phyloP scores from a whole-genome alignment of 78 protist genomes.

The Chrysochromulina parva region DNA sequence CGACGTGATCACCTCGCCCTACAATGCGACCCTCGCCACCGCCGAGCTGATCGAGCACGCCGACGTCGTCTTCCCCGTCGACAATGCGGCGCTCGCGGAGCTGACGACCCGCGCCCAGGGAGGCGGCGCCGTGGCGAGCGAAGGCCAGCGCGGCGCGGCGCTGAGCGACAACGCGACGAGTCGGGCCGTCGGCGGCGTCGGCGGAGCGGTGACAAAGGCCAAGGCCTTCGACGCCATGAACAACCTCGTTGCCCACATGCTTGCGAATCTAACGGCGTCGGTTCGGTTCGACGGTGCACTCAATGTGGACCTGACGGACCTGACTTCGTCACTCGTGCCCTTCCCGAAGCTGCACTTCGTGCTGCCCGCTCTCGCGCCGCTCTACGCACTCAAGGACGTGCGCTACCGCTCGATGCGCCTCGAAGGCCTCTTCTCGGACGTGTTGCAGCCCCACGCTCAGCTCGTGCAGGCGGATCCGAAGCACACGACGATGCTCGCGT shows the following conservation, averaged over 20 bases:
- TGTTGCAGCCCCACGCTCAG: constrained; percentile 48
- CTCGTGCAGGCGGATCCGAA: constrained; percentile 37
- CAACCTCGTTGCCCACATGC: constrained; percentile 66
- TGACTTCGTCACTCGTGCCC: constrained; percentile 83
- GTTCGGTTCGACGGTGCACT: constrained; percentile 35
- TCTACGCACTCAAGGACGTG: not conserved
- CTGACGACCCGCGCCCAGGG: constrained; percentile 5
- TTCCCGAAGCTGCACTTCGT: constrained; percentile 74
- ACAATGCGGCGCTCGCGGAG: constrained; percentile 67
- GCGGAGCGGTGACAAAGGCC: too few species aligned
- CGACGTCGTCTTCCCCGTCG: constrained; percentile 69
- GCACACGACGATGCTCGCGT: constrained; percentile 37
- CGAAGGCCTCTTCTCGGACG: constrained; percentile 65
- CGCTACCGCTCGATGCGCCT: not conserved
- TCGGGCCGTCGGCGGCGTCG: too few species aligned
- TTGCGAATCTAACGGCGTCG: constrained; percentile 64
- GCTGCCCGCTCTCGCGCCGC: constrained; percentile 68
- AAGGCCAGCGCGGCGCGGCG: not conserved
- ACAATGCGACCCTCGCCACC: constrained; percentile 45
- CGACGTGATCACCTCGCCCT: constrained; percentile 71
- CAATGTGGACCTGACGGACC: constrained; percentile 85
- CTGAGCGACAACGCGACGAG: too few species aligned
- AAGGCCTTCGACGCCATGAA: constrained; percentile 77
- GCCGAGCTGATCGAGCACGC: constrained; percentile 60
- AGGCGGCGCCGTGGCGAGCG: not conserved